Evolutionary conservation across 495 filamentous ascomycete species (phyloP).

Genomic region (Chaetomium cochliodes): DNA sequence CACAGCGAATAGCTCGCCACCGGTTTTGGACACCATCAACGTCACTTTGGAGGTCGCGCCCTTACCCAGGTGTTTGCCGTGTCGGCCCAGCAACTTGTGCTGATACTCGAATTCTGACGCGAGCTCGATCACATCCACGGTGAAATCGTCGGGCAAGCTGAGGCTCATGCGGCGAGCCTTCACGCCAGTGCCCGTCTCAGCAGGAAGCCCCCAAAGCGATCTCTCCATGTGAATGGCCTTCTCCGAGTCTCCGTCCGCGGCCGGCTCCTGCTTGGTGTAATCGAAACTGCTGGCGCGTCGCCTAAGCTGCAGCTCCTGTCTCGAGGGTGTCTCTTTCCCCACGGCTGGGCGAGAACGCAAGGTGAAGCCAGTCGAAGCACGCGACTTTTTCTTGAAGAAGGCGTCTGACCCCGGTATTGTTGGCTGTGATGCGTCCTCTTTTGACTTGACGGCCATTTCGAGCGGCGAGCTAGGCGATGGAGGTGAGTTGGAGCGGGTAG

Average conservation of each 20-base stretch:
- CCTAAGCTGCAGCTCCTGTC: constrained; percentile 23
- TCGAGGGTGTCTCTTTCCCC: constrained; percentile 14
- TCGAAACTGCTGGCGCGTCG: constrained; percentile 44
- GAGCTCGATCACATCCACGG: constrained; percentile 61
- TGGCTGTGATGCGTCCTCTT: constrained; percentile 34
- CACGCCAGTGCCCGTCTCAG: constrained; percentile 61
- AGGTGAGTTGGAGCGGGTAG: constrained; percentile 54
- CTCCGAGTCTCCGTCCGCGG: constrained; percentile 17
- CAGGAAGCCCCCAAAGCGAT: constrained; percentile 52
- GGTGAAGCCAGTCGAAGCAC: constrained; percentile 50
- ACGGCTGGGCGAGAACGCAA: constrained; percentile 42
- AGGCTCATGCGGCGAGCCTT: constrained; percentile 64
- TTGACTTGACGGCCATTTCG: constrained; percentile 36
- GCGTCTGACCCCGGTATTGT: constrained; percentile 42
- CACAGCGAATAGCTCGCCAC: constrained; percentile 63
- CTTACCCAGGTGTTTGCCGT: constrained; percentile 65
- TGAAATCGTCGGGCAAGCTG: constrained; percentile 62
- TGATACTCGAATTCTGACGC: constrained; percentile 58
- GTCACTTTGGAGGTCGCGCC: constrained; percentile 72
- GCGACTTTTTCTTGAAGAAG: constrained; percentile 47
- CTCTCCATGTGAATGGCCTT: constrained; percentile 34
- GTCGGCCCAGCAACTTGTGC: constrained; percentile 57
- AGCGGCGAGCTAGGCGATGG: constrained; percentile 50
- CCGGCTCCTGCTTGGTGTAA: constrained; percentile 28
- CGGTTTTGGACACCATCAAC: constrained; percentile 59